Conservation (phyloP, 306 rosid species). For the Cucurbita moschata region DNA sequence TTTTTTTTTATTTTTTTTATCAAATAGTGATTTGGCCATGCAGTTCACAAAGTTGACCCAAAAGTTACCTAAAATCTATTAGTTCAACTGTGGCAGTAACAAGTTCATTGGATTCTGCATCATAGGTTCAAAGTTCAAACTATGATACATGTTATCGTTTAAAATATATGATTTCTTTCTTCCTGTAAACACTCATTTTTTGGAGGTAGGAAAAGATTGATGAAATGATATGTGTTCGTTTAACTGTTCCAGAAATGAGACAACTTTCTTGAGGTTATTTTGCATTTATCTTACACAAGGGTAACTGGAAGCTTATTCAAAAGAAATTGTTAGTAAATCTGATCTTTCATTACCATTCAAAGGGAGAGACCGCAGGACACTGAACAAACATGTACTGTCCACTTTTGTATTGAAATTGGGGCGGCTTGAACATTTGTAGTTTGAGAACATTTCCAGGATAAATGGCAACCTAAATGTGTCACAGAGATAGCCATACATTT, state of each 20-base stretch:
- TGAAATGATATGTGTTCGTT: neutral
- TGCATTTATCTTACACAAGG: neutral
- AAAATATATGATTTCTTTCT: neutral
- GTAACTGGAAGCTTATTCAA: neutral
- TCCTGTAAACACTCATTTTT: neutral
- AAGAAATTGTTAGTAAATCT: neutral
- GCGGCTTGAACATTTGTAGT: constrained; percentile 93
- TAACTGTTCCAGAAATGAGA: neutral
- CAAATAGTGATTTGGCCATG: neutral
- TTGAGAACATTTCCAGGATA: constrained; percentile 96
- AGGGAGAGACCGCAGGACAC: constrained; percentile 94
- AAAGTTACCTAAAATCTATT: neutral
- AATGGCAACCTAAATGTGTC: constrained; percentile 60
- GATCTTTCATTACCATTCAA: constrained; percentile 57
- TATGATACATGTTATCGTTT: neutral
- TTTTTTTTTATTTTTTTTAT: neutral
- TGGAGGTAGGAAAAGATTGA: neutral
- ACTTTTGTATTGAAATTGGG: constrained; percentile 80
- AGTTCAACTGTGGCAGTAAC: neutral
- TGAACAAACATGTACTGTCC: constrained; percentile 99
- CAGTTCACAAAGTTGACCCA: neutral
- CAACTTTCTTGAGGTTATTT: neutral
- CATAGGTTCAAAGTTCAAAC: neutral
- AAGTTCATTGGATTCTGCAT: neutral
- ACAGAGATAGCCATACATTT: neutral